phyloP scores from a whole-genome alignment of 495 filamentous ascomycete species.

The Rostrohypoxylon terebratum region DNA sequence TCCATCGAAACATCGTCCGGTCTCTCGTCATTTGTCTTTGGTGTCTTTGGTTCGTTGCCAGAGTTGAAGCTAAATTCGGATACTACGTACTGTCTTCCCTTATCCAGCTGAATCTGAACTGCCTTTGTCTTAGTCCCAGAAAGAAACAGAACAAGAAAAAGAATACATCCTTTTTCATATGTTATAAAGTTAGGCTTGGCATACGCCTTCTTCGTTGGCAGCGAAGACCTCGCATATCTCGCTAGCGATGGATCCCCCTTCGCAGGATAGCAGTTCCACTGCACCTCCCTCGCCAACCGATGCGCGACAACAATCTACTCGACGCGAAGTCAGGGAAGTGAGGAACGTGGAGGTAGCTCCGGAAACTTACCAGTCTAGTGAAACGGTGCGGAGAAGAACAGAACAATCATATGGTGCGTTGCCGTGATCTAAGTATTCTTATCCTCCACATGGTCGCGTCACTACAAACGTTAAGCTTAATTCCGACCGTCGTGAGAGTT shows the following conservation, averaged over 20 bases:
- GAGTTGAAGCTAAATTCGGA: constrained; percentile 23
- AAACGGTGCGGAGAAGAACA: constrained; percentile 61
- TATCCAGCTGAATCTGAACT: constrained; percentile 17
- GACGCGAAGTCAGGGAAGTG: constrained; percentile 46
- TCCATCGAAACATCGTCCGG: constrained; percentile 10
- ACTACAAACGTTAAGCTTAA: constrained; percentile 37
- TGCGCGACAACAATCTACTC: constrained; percentile 51
- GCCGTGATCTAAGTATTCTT: constrained; percentile 19
- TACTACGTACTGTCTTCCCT: constrained; percentile 28
- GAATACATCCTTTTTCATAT: constrained; percentile 24
- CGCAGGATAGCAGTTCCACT: constrained; percentile 48
- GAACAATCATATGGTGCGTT: constrained; percentile 60
- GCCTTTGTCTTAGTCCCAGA: constrained; percentile 49
- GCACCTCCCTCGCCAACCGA: constrained; percentile 57
- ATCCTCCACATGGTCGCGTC: constrained; percentile 17
- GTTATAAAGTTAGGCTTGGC: constrained; percentile 28
- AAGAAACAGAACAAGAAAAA: not conserved
- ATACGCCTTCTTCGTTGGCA: constrained; percentile 32
- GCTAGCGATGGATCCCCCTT: constrained; percentile 55
- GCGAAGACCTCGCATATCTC: constrained; percentile 24
- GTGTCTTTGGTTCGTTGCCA: constrained; percentile 13
- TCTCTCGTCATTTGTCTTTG: constrained; percentile 12
- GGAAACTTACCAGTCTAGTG: constrained; percentile 60
- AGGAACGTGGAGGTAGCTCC: constrained; percentile 46
- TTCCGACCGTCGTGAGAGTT: constrained; percentile 12